Evolutionary conservation across 441 rosid genomes (phyloP), one percentile per base, ranked within the genome.

Genomic region (Euphorbia corollata): DNA sequence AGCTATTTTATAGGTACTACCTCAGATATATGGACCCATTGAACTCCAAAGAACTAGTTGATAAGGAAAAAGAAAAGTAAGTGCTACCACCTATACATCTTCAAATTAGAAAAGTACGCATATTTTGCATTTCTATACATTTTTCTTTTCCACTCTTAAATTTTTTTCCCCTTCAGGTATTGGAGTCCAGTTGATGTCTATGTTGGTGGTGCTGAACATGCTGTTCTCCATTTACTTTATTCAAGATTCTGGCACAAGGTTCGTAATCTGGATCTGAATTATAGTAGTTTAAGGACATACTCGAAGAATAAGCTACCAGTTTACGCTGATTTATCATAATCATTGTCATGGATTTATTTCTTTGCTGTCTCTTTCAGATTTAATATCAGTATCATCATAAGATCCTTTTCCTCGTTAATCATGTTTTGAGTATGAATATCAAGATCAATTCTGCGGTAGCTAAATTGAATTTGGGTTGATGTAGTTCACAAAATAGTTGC

Each of bases 241-340:
- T 75, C 97, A 43, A 89, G 99, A 82, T 93, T 93, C 86, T 93
- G 97, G 99, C 99, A 93, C 86, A 93, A 91, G 96, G 99, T 93
- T 68, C 19, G 76, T 63, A 34, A 68, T 50, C 55, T 36, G 23
- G 58, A 65, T 22, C 58, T 63, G 11, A 43, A 38, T 68, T 71
- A 34, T 27, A 12, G 9, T 10, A 38, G n/a, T 50, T 39, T 70
- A 43, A n/a, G 51, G 45, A 51, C 5, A 36, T 58, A 36, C 24
- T 15, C 20, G 63, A 45, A 57, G 39, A 51, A 63, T 8, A 20
- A 11, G 62, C 24, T 24, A 15, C 71, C 23, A 27, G 32, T 27
- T 27, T 27, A 27, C 4, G 32, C 27, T 30, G 61, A 12, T 60
- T 6, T 8, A 10, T 41, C 18, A 36, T 45, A 10, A n/a, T 39